These are phyloP conservation scores for Exophiala mesophila DNA, from an alignment of 2,329 filamentous ascomycete species.

Conservation along the genomic window DNA sequence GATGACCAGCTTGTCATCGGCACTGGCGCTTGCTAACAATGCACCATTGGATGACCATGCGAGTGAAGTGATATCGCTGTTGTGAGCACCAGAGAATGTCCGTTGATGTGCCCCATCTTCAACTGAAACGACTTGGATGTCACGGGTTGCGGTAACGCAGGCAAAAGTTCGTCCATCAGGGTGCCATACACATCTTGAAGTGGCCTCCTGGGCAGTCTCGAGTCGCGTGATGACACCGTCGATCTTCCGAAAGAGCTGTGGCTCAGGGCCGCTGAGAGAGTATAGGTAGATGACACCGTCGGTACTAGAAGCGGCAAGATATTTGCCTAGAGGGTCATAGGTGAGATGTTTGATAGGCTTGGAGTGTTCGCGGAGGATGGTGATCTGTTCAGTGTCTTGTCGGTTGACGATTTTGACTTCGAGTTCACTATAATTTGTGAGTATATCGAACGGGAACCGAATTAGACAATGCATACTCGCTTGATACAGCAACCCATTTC, in stretches of 20 bases:
- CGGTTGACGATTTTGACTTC: constrained; percentile 85
- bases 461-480: constrained; percentile 58
- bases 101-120: constrained; percentile 86
- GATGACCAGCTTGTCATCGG: constrained; percentile 50
- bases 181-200: constrained; percentile 78
- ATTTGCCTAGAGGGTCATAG: constrained; percentile 74
- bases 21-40: constrained; percentile 63
- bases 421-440: constrained; percentile 56
- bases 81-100: constrained; percentile 72
- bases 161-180: constrained; percentile 91
- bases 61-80: constrained; percentile 76
- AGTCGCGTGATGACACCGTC: constrained; percentile 78
- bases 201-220: constrained; percentile 71
- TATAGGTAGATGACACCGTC: constrained; percentile 91
- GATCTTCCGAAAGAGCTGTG: constrained; percentile 74
- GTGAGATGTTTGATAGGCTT: constrained; percentile 87
- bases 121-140: constrained; percentile 82
- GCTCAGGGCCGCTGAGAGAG: constrained; percentile 70
- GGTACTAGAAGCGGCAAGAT: constrained; percentile 75
- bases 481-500: constrained; percentile 90
- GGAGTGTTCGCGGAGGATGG: constrained; percentile 74
- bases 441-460: background rate
- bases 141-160: constrained; percentile 71
- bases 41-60: constrained; percentile 95
- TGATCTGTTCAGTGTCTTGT: constrained; percentile 68